phyloP scores from a whole-genome alignment of 2,329 filamentous ascomycete genomes.

The Microascus cirrosus region DNA sequence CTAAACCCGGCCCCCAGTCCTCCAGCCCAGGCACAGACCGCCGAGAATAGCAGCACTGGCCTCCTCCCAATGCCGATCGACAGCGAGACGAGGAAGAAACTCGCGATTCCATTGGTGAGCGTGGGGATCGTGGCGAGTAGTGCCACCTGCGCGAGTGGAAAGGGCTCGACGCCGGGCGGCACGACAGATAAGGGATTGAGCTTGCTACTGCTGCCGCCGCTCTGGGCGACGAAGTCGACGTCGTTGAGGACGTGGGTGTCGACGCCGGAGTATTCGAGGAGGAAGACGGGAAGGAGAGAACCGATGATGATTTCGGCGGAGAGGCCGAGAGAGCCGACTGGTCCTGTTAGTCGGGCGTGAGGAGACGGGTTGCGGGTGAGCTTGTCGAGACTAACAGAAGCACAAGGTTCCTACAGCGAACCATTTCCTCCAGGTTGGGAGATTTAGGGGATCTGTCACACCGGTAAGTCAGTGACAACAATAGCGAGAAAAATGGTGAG shows the following conservation, averaged over 20 bases:
- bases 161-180: constrained; percentile 15
- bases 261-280: constrained; percentile 21
- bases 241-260: constrained; percentile 17
- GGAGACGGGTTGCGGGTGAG: too few species aligned
- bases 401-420: constrained; percentile 15
- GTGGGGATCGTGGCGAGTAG: constrained; percentile 21
- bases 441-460: constrained; percentile 16
- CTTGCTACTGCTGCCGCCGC: constrained; percentile 1
- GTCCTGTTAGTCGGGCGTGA: not conserved
- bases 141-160: constrained; percentile 16
- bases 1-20: constrained; percentile 23
- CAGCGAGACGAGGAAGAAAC: constrained; percentile 24
- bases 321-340: constrained; percentile 4
- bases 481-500: too few species aligned
- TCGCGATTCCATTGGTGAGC: constrained; percentile 21
- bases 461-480: not conserved
- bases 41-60: constrained; percentile 20
- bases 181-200: constrained; percentile 18
- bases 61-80: constrained; percentile 23
- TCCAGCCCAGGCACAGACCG: constrained; percentile 20
- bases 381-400: constrained; percentile 14
- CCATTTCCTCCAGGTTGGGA: constrained; percentile 19
- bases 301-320: constrained; percentile 14
- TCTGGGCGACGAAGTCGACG: constrained; percentile 10
- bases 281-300: constrained; percentile 19